These are phyloP conservation scores for Arthrobotrys sphaeroides DNA, from an alignment of 2,329 filamentous ascomycete genomes.

Conservation along the genomic window DNA sequence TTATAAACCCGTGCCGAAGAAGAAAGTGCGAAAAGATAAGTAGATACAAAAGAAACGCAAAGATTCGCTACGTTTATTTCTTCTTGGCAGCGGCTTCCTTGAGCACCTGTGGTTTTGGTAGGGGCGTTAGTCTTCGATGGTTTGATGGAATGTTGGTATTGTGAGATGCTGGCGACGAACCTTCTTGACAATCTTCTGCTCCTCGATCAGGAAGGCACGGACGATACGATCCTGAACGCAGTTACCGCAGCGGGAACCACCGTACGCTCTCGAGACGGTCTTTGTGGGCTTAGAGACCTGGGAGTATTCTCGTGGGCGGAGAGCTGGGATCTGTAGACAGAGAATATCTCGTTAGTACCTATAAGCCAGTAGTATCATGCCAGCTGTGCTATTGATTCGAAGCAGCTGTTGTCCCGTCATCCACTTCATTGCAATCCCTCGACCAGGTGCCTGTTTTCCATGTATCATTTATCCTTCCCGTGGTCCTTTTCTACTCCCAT, in stretches of 20 bases:
- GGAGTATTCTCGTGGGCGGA: conserved; percentile 97
- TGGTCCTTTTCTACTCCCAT: neutral
- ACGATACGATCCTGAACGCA: conserved; percentile 98
- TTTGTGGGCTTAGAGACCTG: conserved; percentile 98
- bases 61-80: conserved; percentile 51
- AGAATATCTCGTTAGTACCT: conserved; percentile 15
- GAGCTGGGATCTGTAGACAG: conserved; percentile 79
- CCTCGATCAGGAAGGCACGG: conserved; percentile 98
- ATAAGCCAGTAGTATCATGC: neutral
- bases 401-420: conserved; percentile 13
- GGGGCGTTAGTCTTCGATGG: neutral
- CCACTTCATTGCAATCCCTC: neutral
- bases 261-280: conserved; percentile 98
- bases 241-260: conserved; percentile 97
- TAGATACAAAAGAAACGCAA: conserved; percentile 44
- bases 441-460: too few relatives aligned
- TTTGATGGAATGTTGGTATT: neutral
- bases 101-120: conserved; percentile 55
- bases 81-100: conserved; percentile 58
- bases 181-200: conserved; percentile 99
- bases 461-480: neutral
- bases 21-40: conserved; percentile 54
- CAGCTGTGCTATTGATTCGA: neutral
- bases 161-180: conserved; percentile 68
- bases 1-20: conserved; percentile 54